Percentiles rank a stretch among this genome's conserved stretches.
These are phyloP conservation scores for Umbelopsis ramanniana DNA, from an alignment of 192 early-diverging fungal species.

Conservation along the genomic window DNA sequence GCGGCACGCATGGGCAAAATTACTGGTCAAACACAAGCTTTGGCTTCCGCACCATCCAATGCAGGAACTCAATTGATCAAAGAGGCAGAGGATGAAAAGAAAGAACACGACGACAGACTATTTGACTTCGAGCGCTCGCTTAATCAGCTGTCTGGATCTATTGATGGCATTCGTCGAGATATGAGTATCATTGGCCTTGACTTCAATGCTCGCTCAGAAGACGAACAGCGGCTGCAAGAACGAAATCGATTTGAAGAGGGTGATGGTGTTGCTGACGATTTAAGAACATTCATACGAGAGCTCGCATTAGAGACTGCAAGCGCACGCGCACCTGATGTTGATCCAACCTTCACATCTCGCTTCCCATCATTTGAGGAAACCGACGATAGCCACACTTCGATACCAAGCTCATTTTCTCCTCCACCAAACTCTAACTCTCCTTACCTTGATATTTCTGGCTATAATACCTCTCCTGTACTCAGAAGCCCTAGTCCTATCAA, in stretches of 20 bases:
- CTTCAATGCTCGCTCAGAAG: slow-evolving; percentile 25
- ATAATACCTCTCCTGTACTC: not conserved
- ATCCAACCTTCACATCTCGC: slow-evolving; percentile 40
- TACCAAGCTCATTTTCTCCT: slow-evolving; percentile 13
- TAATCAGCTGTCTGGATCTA: slow-evolving; percentile 44
- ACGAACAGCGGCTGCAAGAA: slow-evolving; percentile 35
- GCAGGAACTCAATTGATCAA: slow-evolving; percentile 23
- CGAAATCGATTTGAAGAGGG: slow-evolving; percentile 45
- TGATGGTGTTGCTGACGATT: slow-evolving; percentile 48
- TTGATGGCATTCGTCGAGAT: slow-evolving; percentile 45
- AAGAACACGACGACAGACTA: slow-evolving; percentile 46
- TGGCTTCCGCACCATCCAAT: slow-evolving; percentile 6
- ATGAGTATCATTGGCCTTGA: slow-evolving; percentile 37
- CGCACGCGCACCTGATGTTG: slow-evolving; percentile 36
- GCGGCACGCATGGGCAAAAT: slow-evolving; percentile 53
- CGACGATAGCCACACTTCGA: not conserved
- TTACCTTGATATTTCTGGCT: not conserved
- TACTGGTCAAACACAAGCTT: slow-evolving; percentile 34
- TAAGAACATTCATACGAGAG: slow-evolving; percentile 50
- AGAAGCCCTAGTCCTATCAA: slow-evolving; percentile 12
- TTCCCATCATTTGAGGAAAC: slow-evolving; percentile 31
- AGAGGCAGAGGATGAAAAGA: slow-evolving; percentile 54
- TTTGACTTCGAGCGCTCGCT: slow-evolving; percentile 49
- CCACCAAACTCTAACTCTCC: not conserved
- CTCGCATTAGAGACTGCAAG: slow-evolving; percentile 32